Percentiles rank a stretch among this genome's conserved stretches.
These are phyloP conservation scores for Brassica juncea DNA, from an alignment of 345 rosid species.

Conservation along the genomic window DNA sequence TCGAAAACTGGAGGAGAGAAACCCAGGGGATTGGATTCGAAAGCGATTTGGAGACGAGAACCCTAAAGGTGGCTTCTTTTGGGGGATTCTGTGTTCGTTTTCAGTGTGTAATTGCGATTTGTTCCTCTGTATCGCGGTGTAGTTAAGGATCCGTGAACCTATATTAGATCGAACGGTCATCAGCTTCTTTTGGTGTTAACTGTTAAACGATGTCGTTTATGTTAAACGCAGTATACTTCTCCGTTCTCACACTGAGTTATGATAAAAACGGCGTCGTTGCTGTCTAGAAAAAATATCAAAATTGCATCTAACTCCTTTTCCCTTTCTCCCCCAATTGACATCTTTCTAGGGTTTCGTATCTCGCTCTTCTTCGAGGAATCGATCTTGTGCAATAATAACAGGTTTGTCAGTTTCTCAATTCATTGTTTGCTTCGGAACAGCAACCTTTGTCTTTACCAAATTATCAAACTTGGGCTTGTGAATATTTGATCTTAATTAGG, in stretches of 20 bases:
- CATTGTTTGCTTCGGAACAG: neutral
- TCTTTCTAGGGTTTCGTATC: neutral
- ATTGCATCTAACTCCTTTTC: neutral
- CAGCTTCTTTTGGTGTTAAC: too few species aligned
- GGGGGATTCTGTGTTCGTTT: neutral
- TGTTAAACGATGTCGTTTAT: too few species aligned
- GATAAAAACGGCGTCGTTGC: too few species aligned
- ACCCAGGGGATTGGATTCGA: neutral
- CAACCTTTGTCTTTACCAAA: neutral
- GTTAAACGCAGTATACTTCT: too few species aligned
- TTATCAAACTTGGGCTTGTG: neutral
- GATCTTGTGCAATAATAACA: neutral
- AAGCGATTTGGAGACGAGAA: constrained; percentile 27
- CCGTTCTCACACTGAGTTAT: too few species aligned
- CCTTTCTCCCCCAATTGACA: neutral
- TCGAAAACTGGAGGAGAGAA: neutral
- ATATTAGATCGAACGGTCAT: too few species aligned
- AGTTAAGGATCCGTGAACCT: neutral
- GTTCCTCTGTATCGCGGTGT: neutral
- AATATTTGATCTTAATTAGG: constrained; percentile 2
- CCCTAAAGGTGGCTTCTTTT: constrained; percentile 22
- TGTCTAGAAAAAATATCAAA: neutral
- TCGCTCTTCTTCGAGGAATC: neutral
- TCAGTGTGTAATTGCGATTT: neutral
- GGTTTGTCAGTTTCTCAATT: neutral